Percentiles rank a stretch among this genome's conserved stretches.
Conservation (phyloP, 768 basidiomycete genomes). For the Gloeophyllum trabeum region DNA sequence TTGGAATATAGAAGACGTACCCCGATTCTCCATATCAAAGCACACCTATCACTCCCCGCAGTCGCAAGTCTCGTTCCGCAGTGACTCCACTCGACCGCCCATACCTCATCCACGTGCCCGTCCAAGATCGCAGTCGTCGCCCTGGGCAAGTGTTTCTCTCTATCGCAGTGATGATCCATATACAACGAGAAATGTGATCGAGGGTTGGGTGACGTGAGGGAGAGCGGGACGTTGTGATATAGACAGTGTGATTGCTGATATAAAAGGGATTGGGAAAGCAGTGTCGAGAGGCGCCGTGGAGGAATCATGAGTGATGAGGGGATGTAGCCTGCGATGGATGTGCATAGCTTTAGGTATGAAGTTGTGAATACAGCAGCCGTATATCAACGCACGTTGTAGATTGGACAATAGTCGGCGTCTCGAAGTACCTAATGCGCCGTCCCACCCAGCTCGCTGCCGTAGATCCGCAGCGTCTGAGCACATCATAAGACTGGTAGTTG, state of each 20-base stretch:
- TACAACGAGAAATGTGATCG: conserved; percentile 46
- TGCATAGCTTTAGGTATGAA: neutral
- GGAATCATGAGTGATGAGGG: conserved; percentile 92
- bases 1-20: conserved; percentile 38
- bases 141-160: conserved; percentile 65
- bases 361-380: neutral
- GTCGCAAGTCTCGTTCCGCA: conserved; percentile 78
- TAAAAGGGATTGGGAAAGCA: conserved; percentile 75
- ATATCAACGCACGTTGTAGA: conserved; percentile 59
- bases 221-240: conserved; percentile 67
- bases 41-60: conserved; percentile 77
- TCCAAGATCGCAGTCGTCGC: conserved; percentile 77
- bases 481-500: conserved; percentile 93
- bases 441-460: conserved; percentile 74
- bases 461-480: conserved; percentile 80
- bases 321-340: conserved; percentile 56
- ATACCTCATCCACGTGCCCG: conserved; percentile 89
- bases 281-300: conserved; percentile 71
- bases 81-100: conserved; percentile 94
- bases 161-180: conserved; percentile 75
- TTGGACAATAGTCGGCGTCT: conserved; percentile 63
- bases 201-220: neutral
- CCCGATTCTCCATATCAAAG: conserved; percentile 82
- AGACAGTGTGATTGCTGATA: conserved; percentile 75
- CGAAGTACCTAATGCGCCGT: conserved; percentile 76